Base-by-base conservation (phyloP, 768 basidiomycete species). In the Imleria badia region DNA sequence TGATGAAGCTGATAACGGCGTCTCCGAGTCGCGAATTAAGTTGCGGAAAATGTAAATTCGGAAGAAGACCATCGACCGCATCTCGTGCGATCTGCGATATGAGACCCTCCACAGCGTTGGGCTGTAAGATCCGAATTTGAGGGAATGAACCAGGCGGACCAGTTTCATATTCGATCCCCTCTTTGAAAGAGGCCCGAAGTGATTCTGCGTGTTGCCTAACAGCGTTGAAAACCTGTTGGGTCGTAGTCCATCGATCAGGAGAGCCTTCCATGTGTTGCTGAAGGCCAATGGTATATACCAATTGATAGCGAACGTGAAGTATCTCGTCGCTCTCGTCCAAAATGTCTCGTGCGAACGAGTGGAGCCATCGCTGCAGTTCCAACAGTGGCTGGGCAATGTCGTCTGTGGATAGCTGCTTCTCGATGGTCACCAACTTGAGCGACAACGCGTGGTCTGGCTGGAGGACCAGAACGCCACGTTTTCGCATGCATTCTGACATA, bases 391-490 rank as follows among this genome's bases (percentile, higher is more conserved):
- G 6, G 13, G 40, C 54, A 1, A 36, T 1, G 3, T 3, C 0
- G 8, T 47, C 54, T 33, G 17, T 9, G 15, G 39, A 22, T 6
- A 71, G 55, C n/a, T 64, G 60, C 31, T 53, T 62, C 38, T 82
- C 75, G 5, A 81, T 60, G 0, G 69, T 69, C 72, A 75, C 73
- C 31, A 82, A 64, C 54, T 73, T 71, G 54, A 78, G 76, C 0
- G 81, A 82, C 3, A 83, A 68, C 3, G 79, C 72, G 36, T 83
- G 80, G 30, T 82, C 81, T 0, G 81, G 81, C 35, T 82, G 80
- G 8, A 69, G 57, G 1, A 82, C 63, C 7, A 81, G 60, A 5
- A 82, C 54, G 0, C 80, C 82, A 14, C 70, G 64, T 38, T 62
- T 61, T 0, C 48, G 48, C 51, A 61, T 63, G 51, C 81, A 83